phyloP scores from a whole-genome alignment of 495 filamentous ascomycete genomes.

The Beverwykella pulmonaria region DNA sequence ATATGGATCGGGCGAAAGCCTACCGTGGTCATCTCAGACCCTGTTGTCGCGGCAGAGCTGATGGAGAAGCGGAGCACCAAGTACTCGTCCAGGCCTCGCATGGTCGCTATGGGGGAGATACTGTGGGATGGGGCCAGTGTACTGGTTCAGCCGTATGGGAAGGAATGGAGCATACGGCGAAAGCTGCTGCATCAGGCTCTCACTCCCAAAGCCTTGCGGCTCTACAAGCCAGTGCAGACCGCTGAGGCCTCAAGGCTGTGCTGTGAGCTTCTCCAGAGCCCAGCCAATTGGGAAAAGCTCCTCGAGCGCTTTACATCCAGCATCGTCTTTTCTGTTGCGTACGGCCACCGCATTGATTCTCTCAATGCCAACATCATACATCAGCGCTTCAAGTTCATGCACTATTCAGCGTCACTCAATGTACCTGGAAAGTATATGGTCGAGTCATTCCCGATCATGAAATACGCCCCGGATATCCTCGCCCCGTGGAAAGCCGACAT shows the following conservation, averaged over 20 bases:
- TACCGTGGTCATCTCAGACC: conserved; percentile 66
- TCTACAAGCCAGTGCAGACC: conserved; percentile 53
- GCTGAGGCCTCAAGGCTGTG: conserved; percentile 48
- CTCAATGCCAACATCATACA: conserved; percentile 57
- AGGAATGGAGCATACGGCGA: conserved; percentile 50
- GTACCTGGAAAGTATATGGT: conserved; percentile 62
- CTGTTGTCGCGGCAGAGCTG: conserved; percentile 61
- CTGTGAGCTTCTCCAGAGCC: conserved; percentile 40
- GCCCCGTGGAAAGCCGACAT: conserved; percentile 64
- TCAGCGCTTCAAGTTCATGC: conserved; percentile 59
- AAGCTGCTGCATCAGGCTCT: conserved; percentile 50
- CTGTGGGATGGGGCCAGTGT: conserved; percentile 53
- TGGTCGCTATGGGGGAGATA: conserved; percentile 59
- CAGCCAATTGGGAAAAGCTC: conserved; percentile 59
- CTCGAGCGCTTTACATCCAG: conserved; percentile 66
- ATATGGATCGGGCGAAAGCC: conserved; percentile 65
- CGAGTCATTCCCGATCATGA: conserved; percentile 59
- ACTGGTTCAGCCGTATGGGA: conserved; percentile 55
- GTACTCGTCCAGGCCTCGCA: conserved; percentile 58
- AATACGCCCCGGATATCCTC: conserved; percentile 57
- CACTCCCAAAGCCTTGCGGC: conserved; percentile 51
- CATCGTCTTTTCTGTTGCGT: conserved; percentile 65
- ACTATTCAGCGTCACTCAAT: conserved; percentile 60
- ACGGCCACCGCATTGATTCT: conserved; percentile 62
- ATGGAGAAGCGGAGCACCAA: conserved; percentile 58